These are phyloP conservation scores for Podosphaera xanthii DNA, from an alignment of 2,329 filamentous ascomycete genomes.

Conservation along the genomic window DNA sequence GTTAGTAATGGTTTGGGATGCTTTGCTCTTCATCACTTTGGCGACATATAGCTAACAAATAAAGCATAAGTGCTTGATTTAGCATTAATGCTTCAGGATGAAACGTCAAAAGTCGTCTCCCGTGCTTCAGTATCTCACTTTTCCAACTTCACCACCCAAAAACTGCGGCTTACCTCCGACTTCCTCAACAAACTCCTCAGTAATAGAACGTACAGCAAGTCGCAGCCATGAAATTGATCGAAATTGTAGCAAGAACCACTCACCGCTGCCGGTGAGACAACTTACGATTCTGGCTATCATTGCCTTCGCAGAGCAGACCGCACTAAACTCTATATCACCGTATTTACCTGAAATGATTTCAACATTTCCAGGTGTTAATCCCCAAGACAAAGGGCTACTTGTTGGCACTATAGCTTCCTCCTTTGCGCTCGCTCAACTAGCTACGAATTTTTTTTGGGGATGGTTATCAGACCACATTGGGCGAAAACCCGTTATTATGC, in stretches of 20 bases:
- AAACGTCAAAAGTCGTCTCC: constrained; percentile 16
- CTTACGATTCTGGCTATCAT: constrained; percentile 70
- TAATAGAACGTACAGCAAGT: constrained; percentile 13
- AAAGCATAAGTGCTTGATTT: too few relatives aligned
- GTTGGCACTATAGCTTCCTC: constrained; percentile 76
- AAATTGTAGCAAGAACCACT: constrained; percentile 19
- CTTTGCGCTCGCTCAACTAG: constrained; percentile 80
- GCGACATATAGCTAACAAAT: too few relatives aligned
- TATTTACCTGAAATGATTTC: constrained; percentile 87
- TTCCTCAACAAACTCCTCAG: constrained; percentile 16
- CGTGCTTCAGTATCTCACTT: constrained; percentile 53
- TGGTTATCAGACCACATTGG: constrained; percentile 61
- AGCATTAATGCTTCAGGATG: constrained; percentile 3
- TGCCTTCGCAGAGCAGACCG: constrained; percentile 82
- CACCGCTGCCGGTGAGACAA: constrained; percentile 61
- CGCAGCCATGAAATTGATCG: constrained; percentile 16
- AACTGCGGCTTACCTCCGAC: constrained; percentile 26
- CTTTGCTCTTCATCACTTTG: too few relatives aligned
- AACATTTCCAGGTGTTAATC: constrained; percentile 58
- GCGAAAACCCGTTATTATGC: constrained; percentile 59
- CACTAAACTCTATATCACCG: constrained; percentile 85
- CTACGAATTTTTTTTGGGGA: constrained; percentile 82
- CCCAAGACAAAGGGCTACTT: constrained; percentile 55
- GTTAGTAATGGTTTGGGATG: too few relatives aligned
- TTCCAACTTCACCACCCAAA: constrained; percentile 51